These are phyloP conservation scores for Globisporangium mamillatum DNA, from an alignment of 352 stramenopile species.

Conservation along the genomic window DNA sequence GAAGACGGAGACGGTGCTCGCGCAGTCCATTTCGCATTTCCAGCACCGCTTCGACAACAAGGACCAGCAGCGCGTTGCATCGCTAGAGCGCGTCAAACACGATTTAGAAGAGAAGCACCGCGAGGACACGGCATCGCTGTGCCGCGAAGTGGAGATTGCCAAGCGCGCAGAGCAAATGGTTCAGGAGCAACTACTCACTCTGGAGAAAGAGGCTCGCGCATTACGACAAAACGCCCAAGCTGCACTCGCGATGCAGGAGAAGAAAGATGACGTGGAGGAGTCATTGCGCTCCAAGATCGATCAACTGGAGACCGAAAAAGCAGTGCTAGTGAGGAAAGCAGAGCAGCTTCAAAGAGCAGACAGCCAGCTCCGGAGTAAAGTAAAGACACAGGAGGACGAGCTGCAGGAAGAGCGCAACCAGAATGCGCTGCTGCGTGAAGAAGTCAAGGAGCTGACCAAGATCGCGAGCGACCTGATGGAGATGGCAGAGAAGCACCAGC, in stretches of 20 bases:
- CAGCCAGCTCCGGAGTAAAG: conserved; percentile 45
- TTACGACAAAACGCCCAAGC: conserved; percentile 29
- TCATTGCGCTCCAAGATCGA: conserved; percentile 32
- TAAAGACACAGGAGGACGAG: conserved; percentile 43
- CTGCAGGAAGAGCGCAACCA: conserved; percentile 30
- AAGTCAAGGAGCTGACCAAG: conserved; percentile 54
- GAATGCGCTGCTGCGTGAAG: conserved; percentile 33
- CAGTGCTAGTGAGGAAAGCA: conserved; percentile 53
- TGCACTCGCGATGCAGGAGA: conserved; percentile 22
- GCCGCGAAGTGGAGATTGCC: conserved; percentile 30
- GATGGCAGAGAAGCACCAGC: conserved; percentile 58
- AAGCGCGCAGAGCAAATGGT: conserved; percentile 29
- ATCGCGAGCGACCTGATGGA: conserved; percentile 70
- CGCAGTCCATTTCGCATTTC: conserved; percentile 64
- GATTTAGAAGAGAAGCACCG: conserved; percentile 39
- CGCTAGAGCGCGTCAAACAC: conserved; percentile 37
- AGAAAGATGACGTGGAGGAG: conserved; percentile 23
- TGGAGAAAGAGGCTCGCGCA: conserved; percentile 28
- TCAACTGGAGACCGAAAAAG: conserved; percentile 66
- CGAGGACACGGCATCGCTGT: conserved; percentile 25
- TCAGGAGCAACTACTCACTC: conserved; percentile 28
- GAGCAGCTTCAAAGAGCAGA: conserved; percentile 64
- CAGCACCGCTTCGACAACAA: conserved; percentile 59
- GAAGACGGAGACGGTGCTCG: conserved; percentile 74
- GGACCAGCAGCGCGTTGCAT: conserved; percentile 50